Evolutionary conservation across 2,329 filamentous ascomycete species (phyloP).

Genomic region (Aotearoamyces nothofagi): DNA sequence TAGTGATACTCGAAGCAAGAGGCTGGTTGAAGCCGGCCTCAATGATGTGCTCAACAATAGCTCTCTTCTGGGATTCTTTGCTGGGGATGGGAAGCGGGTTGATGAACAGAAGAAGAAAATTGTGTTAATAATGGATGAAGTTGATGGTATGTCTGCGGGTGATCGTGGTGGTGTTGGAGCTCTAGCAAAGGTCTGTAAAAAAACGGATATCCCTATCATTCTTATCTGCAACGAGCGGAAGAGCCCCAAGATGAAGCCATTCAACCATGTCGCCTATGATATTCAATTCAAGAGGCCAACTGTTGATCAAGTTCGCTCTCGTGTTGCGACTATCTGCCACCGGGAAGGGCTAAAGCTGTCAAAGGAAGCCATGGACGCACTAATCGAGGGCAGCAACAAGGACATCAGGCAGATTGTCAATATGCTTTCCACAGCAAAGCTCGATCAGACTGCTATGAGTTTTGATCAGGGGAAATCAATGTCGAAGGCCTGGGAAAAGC

Average conservation of each 20-base stretch:
- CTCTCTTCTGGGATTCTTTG: conserved; percentile 82
- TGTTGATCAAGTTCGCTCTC: conserved; percentile 76
- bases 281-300: conserved; percentile 81
- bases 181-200: conserved; percentile 86
- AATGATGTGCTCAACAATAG: conserved; percentile 86
- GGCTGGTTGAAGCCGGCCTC: conserved; percentile 78
- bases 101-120: conserved; percentile 80
- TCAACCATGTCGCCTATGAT: conserved; percentile 74
- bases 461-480: conserved; percentile 82
- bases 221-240: conserved; percentile 94
- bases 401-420: conserved; percentile 98
- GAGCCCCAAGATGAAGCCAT: conserved; percentile 95
- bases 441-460: conserved; percentile 67
- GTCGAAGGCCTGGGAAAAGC: conserved; percentile 98
- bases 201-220: conserved; percentile 87
- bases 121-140: conserved; percentile 96
- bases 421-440: conserved; percentile 89
- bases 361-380: conserved; percentile 67
- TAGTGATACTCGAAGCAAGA: conserved; percentile 91
- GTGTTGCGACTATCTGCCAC: conserved; percentile 90
- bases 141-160: conserved; percentile 96
- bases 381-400: conserved; percentile 89
- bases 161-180: conserved; percentile 93
- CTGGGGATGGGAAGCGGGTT: conserved; percentile 66
- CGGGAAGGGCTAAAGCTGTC: conserved; percentile 82